Conservation (phyloP, 2,329 filamentous ascomycete genomes). For the Cercospora sojina region DNA sequence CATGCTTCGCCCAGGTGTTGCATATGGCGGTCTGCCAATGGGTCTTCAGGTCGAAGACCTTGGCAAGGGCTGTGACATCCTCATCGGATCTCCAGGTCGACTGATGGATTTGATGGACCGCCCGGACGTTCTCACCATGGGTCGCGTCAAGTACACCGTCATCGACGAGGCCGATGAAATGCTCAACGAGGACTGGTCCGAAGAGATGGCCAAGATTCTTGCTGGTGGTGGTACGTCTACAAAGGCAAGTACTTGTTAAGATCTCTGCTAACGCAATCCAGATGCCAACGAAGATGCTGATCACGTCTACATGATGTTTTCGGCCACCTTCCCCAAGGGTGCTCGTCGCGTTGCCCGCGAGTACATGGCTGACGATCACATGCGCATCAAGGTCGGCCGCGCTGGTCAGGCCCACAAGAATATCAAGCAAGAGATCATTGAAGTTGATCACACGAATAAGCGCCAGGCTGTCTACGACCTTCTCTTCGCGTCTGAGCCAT, state of each 20-base stretch:
- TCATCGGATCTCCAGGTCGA: slow-evolving; percentile 85
- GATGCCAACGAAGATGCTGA: slow-evolving; percentile 74
- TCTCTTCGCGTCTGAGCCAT: slow-evolving; percentile 66
- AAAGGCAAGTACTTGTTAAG: background rate
- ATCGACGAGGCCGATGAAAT: slow-evolving; percentile 97
- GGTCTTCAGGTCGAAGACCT: slow-evolving; percentile 70
- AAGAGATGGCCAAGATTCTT: slow-evolving; percentile 73
- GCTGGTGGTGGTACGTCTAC: slow-evolving; percentile 69
- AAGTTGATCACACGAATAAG: slow-evolving; percentile 66
- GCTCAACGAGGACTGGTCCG: slow-evolving; percentile 72
- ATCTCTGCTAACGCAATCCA: slow-evolving; percentile 30
- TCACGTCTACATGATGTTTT: slow-evolving; percentile 78
- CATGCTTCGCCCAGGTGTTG: slow-evolving; percentile 87
- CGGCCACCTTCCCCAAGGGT: slow-evolving; percentile 84
- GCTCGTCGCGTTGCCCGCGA: slow-evolving; percentile 74
- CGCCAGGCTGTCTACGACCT: slow-evolving; percentile 69
- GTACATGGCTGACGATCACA: slow-evolving; percentile 70
- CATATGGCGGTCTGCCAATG: slow-evolving; percentile 81
- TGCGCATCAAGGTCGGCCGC: slow-evolving; percentile 83
- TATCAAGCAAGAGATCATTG: slow-evolving; percentile 74
- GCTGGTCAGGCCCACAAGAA: slow-evolving; percentile 74
- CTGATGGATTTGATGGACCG: slow-evolving; percentile 79
- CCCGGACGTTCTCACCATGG: slow-evolving; percentile 66
- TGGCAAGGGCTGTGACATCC: slow-evolving; percentile 79
- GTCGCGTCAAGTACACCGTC: slow-evolving; percentile 74